Percentiles rank a stretch among this genome's conserved stretches.
Evolutionary conservation across 345 rosid species (phyloP).

Genomic region (Lepidium didymum): DNA sequence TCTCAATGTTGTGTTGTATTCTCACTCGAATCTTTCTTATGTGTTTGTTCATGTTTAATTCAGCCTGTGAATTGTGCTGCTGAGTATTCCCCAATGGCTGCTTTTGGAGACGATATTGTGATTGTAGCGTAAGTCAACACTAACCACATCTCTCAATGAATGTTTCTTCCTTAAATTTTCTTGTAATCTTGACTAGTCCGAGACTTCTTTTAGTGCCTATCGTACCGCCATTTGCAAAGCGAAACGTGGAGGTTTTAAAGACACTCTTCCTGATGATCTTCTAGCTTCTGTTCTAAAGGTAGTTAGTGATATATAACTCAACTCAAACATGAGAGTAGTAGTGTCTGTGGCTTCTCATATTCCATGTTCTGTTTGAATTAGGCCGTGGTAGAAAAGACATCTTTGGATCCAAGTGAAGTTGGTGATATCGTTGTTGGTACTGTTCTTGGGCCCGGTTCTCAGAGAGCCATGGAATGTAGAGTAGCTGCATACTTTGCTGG

Average conservation of each 20-base stretch:
- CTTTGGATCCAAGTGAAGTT: constrained; percentile 71
- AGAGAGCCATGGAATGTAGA: constrained; percentile 76
- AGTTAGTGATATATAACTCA: not conserved
- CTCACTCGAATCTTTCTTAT: not conserved
- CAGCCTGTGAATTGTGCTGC: constrained; percentile 72
- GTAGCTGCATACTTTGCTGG: constrained; percentile 95
- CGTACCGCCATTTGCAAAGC: constrained; percentile 90
- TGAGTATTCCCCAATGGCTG: constrained; percentile 58
- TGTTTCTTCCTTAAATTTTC: not conserved
- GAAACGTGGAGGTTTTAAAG: constrained; percentile 92
- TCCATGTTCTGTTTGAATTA: constrained; percentile 10
- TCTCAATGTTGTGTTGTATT: not conserved
- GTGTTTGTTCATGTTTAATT: not conserved
- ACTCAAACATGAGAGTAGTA: not conserved
- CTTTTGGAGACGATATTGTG: constrained; percentile 79
- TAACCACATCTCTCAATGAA: not conserved
- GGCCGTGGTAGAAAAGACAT: constrained; percentile 72
- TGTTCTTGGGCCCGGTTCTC: constrained; percentile 80
- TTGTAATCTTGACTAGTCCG: not conserved
- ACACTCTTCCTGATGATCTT: constrained; percentile 77
- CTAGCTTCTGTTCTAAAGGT: constrained; percentile 84
- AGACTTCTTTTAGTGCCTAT: constrained; percentile 45
- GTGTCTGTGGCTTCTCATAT: not conserved
- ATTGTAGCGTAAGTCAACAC: constrained; percentile 73
- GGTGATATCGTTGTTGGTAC: constrained; percentile 96